Conservation (phyloP, 2,329 filamentous ascomycete genomes). For the Calonectria leucothoes region DNA sequence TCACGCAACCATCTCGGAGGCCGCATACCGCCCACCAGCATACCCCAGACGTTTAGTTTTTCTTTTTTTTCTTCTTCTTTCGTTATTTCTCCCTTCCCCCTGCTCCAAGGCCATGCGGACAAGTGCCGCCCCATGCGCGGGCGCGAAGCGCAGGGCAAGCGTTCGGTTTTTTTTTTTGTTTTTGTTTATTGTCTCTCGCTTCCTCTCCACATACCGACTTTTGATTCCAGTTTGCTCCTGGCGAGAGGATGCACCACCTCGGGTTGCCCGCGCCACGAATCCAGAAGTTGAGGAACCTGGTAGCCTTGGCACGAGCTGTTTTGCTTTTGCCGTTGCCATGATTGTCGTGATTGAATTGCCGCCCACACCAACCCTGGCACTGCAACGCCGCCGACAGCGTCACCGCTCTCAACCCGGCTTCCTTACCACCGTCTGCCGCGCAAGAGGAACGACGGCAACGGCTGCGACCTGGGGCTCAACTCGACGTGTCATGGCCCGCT, state of each 20-base stretch:
- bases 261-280: not conserved
- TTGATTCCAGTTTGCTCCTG: conserved; percentile 25
- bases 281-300: not conserved
- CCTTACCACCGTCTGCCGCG: not conserved
- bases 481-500: not conserved
- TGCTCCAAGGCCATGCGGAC: not conserved
- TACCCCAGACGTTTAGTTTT: conserved; percentile 25
- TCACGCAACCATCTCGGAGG: conserved; percentile 30
- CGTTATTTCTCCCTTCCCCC: not conserved
- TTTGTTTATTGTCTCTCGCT: conserved; percentile 10
- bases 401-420: not conserved
- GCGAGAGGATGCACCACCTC: conserved; percentile 10
- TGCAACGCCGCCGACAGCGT: conserved; percentile 1
- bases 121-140: conserved; percentile 34
- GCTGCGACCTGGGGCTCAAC: not conserved
- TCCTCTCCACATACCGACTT: conserved; percentile 18
- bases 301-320: not conserved
- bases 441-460: not conserved
- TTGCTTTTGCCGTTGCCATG: conserved; percentile 3
- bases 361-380: conserved; percentile 6
- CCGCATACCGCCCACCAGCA: conserved; percentile 17
- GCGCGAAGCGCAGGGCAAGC: conserved; percentile 20
- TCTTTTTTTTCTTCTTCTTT: not conserved
- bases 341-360: conserved; percentile 2
- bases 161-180: conserved; percentile 13